phyloP scores from a whole-genome alignment of 2,329 filamentous ascomycete genomes.

The Penicillium sp. region DNA sequence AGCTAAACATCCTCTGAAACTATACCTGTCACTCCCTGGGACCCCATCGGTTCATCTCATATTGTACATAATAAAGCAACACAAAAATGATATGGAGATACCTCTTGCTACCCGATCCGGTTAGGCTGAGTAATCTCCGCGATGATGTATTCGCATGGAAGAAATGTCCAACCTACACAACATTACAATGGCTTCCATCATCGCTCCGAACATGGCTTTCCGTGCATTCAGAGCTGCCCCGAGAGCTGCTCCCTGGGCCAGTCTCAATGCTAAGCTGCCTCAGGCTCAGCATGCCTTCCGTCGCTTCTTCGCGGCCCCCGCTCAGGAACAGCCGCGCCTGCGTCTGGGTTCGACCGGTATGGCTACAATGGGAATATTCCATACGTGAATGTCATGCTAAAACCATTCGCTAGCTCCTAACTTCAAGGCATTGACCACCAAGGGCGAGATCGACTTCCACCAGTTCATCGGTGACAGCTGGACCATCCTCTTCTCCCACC shows the following conservation, averaged over 20 bases:
- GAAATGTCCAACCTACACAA: not conserved
- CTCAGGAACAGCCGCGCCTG: conserved; percentile 33
- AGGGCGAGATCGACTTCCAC: conserved; percentile 64
- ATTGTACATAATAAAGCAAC: not conserved
- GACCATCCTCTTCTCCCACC: conserved; percentile 65
- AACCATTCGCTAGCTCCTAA: conserved; percentile 50
- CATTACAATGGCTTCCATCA: conserved; percentile 26
- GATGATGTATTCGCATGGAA: conserved; percentile 5
- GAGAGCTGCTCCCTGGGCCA: conserved; percentile 18
- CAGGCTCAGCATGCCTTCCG: conserved; percentile 25
- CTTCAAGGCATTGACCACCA: conserved; percentile 62
- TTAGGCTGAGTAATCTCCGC: conserved; percentile 13
- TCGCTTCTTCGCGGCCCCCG: conserved; percentile 25
- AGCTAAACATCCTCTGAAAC: too few species aligned
- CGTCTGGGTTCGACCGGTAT: conserved; percentile 35
- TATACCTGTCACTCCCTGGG: too few species aligned
- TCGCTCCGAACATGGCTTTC: conserved; percentile 25
- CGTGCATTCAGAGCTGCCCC: conserved; percentile 24
- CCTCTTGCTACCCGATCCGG: conserved; percentile 7
- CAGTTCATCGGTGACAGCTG: conserved; percentile 63
- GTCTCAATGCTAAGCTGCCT: conserved; percentile 20
- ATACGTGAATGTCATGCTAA: not conserved
- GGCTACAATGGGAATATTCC: not conserved
- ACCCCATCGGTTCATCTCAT: too few species aligned
- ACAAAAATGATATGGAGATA: not conserved